Evolutionary conservation across 140 eudicot genomes (phyloP), one percentile per base, ranked within the genome.

Genomic region (Stevia rebaudiana): DNA sequence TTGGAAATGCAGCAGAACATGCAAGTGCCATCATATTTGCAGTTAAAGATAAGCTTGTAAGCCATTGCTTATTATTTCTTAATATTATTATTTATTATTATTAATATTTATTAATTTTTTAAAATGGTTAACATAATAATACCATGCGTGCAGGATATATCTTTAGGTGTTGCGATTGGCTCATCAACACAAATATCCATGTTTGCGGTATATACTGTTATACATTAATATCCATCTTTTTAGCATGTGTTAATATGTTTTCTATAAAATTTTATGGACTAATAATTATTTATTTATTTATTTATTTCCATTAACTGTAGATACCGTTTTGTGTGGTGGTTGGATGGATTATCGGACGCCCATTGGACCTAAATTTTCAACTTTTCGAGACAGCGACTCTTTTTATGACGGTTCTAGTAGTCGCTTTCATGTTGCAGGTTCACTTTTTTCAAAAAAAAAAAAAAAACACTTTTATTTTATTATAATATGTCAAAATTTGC

Each of bases 1-100:
- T 89, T 51, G 97, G 96, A 68, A 88, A 88, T 83, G 96, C 96
- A 48, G 96, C 96, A 5, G 97, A 89, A 71, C 97, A 89, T 83
- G 97, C 95, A 1, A 83, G 97, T 58, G 97, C 97, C 24, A 64
- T 89, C 24, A 89, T 89, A 74, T 89, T 89, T 81, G 97, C 95
- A 0, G 31, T 78, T 35, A 89, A 86, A 79, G 86, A 89, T 77
- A 89, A 89, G 71, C 90, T 89, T 67, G 97, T 89, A 76, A 67
- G 94, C 56, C 16, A 23, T 76, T 70, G 10, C n/a, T 9, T 68
- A 5, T 50, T 23, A 2, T 9, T 35, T 58, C n/a, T n/a, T n/a
- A n/a, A 28, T 28, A 28, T 28, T 4, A n/a, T 43, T 31, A 65
- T 42, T 28, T 22, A 31, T 25, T 47, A 55, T 36, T 39, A 44